Conservation (phyloP, 352 stramenopile species). For the Thraustochytrium striatum region DNA sequence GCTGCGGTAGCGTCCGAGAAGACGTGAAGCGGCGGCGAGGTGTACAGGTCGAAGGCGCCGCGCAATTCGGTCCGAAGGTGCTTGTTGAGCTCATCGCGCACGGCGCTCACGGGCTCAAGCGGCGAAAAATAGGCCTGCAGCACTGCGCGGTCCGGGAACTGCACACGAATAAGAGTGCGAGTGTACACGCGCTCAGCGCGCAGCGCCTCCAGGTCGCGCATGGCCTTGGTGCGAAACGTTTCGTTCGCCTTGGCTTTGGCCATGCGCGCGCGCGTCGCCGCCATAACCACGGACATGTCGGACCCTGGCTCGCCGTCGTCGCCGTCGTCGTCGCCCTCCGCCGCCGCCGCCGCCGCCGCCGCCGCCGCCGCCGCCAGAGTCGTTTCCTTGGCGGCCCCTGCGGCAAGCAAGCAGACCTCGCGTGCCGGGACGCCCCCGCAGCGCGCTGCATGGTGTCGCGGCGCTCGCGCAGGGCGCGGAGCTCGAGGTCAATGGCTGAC, state of each 20-base stretch:
- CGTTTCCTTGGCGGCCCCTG: neutral
- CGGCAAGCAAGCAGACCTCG: neutral
- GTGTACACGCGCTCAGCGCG: conserved; percentile 14
- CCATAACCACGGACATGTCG: neutral
- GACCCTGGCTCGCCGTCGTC: neutral
- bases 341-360: neutral
- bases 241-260: neutral
- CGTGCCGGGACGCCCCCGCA: conserved; percentile 10
- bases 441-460: neutral
- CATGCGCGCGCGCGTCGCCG: neutral
- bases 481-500: conserved; percentile 17
- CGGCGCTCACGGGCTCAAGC: neutral
- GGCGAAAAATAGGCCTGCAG: conserved; percentile 41
- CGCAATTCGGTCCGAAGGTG: neutral
- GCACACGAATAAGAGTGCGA: conserved; percentile 12
- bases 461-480: neutral
- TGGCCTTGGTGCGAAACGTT: conserved; percentile 20
- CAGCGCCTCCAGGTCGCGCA: conserved; percentile 25
- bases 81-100: neutral
- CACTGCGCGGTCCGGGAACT: conserved; percentile 13
- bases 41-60: conserved; percentile 16
- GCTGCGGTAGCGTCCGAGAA: neutral
- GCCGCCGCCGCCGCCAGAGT: neutral
- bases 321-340: neutral
- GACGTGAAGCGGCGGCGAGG: neutral